Percentiles rank a stretch among this genome's conserved stretches.
These are phyloP conservation scores for Cyberlindnera subsufficiens DNA, from an alignment of 805 yeast species.

Conservation along the genomic window DNA sequence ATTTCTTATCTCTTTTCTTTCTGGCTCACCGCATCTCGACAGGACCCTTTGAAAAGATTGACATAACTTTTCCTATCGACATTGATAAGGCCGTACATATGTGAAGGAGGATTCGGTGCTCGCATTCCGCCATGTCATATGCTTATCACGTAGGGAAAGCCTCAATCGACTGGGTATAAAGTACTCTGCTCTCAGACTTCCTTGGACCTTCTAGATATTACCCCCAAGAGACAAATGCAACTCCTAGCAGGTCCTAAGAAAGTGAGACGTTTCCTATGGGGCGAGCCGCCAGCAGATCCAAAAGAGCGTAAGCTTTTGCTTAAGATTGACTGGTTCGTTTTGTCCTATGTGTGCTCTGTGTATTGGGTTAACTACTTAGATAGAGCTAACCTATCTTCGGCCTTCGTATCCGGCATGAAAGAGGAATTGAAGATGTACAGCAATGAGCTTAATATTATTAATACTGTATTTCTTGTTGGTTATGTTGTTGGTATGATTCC, in stretches of 20 bases:
- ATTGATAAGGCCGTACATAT: too few relatives aligned
- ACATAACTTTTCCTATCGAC: too few relatives aligned
- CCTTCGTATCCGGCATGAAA: constrained; percentile 63
- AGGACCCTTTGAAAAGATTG: too few relatives aligned
- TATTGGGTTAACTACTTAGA: constrained; percentile 48
- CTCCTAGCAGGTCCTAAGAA: constrained; percentile 4
- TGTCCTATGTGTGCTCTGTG: constrained; percentile 18
- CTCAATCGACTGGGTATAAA: too few relatives aligned
- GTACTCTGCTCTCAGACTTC: too few relatives aligned
- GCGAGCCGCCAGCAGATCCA: constrained; percentile 20
- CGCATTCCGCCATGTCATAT: too few relatives aligned
- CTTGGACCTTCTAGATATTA: too few relatives aligned
- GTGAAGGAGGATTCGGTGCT: too few relatives aligned
- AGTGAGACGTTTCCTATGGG: constrained; percentile 20
- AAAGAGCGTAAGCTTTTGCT: constrained; percentile 16
- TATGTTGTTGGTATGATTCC: constrained; percentile 60
- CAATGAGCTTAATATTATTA: constrained; percentile 43
- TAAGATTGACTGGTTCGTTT: constrained; percentile 23
- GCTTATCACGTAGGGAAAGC: too few relatives aligned
- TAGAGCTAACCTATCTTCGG: constrained; percentile 47
- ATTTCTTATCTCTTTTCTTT: too few relatives aligned
- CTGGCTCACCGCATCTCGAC: too few relatives aligned
- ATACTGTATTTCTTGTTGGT: constrained; percentile 55
- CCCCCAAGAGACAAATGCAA: too few relatives aligned
- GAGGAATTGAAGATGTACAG: constrained; percentile 45